Conservation (phyloP, 2,329 filamentous ascomycete species). For the Alternaria brassicicola region DNA sequence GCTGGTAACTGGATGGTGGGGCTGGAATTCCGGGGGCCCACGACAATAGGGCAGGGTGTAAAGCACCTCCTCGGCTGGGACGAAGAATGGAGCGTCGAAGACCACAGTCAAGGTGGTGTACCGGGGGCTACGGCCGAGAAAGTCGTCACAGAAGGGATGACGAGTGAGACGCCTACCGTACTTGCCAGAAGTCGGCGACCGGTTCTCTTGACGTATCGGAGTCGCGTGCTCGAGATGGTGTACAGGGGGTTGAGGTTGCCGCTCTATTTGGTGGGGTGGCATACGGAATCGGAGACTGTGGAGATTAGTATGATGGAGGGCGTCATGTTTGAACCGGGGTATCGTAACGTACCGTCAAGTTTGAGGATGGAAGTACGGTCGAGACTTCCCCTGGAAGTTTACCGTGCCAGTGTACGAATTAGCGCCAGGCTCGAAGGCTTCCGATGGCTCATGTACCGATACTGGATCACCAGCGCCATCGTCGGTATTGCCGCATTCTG, state of each 20-base stretch:
- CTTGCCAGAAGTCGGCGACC: constrained; percentile 68
- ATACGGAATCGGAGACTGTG: constrained; percentile 68
- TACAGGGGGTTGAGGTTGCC: constrained; percentile 56
- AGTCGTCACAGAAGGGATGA: background rate
- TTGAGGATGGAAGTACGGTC: constrained; percentile 73
- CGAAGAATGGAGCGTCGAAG: constrained; percentile 40
- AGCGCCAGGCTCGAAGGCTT: constrained; percentile 77
- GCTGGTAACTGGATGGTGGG: constrained; percentile 96
- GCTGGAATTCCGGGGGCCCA: constrained; percentile 65
- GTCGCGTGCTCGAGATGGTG: constrained; percentile 49
- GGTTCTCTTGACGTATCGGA: constrained; percentile 79
- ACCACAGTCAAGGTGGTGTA: constrained; percentile 23
- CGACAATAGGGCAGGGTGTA: constrained; percentile 9
- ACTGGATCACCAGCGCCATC: constrained; percentile 72
- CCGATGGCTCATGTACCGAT: constrained; percentile 79
- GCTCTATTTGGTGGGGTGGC: constrained; percentile 71
- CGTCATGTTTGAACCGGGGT: constrained; percentile 66
- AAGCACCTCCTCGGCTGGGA: constrained; percentile 38
- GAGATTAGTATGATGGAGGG: constrained; percentile 74
- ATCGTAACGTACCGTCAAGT: constrained; percentile 59
- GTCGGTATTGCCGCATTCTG: constrained; percentile 77
- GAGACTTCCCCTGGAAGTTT: constrained; percentile 74
- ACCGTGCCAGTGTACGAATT: constrained; percentile 70
- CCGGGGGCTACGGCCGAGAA: constrained; percentile 17
- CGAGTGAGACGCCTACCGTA: constrained; percentile 26